A percentile compares a stretch with the other conserved stretches of the same genome.
phyloP scores from a whole-genome alignment of 768 basidiomycete genomes.

The Xerocomus potaroensis region DNA sequence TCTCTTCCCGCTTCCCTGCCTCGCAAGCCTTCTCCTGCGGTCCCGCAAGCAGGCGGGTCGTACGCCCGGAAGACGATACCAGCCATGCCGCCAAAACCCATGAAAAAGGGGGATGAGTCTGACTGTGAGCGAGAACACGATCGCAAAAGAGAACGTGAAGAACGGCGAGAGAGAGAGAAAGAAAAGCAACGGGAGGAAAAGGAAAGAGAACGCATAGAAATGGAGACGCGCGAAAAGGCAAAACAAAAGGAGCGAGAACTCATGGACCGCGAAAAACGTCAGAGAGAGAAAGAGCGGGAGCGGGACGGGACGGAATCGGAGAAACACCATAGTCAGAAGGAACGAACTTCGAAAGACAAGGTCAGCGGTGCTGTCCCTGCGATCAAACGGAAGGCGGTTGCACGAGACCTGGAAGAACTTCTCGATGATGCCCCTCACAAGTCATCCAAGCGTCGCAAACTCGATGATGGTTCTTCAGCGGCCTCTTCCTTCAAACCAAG shows the following conservation, averaged over 20 bases:
- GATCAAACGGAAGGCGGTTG: conserved; percentile 39
- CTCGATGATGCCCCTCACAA: conserved; percentile 21
- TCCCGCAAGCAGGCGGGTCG: conserved; percentile 19
- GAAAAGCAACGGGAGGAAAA: conserved; percentile 22
- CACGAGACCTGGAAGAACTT: conserved; percentile 29
- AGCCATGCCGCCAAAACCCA: conserved; percentile 13
- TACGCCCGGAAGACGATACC: conserved; percentile 31
- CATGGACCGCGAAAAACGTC: conserved; percentile 24
- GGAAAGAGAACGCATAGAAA: conserved; percentile 17
- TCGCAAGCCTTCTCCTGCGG: conserved; percentile 31
- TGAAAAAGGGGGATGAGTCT: conserved; percentile 26
- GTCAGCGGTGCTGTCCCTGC: conserved; percentile 9
- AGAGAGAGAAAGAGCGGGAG: conserved; percentile 19
- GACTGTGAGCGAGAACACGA: conserved; percentile 26
- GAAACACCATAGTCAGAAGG: conserved; percentile 22
- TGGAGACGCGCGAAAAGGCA: conserved; percentile 20
- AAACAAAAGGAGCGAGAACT: conserved; percentile 20
- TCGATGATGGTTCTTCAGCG: conserved; percentile 31
- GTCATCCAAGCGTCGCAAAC: conserved; percentile 40
- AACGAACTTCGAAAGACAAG: conserved; percentile 22
- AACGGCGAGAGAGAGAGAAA: conserved; percentile 17
- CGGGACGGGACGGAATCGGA: conserved; percentile 22
- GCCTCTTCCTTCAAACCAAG: conserved; percentile 15
- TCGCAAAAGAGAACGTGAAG: conserved; percentile 25
- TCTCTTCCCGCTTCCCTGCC: conserved; percentile 31